These are phyloP conservation scores for Arctium minus DNA, from an alignment of 129 eudicot species.

Conservation along the genomic window DNA sequence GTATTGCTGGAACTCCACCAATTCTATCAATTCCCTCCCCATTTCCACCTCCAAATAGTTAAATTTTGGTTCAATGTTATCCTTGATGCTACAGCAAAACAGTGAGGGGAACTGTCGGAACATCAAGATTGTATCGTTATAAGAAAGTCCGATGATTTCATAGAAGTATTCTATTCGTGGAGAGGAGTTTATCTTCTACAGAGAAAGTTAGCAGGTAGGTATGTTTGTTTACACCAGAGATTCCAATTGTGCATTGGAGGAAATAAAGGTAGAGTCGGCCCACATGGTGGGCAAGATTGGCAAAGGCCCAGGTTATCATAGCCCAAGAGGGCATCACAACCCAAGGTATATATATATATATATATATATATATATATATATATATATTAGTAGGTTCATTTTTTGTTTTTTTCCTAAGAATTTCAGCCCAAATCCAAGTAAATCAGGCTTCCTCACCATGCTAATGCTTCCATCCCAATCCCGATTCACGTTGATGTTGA, in stretches of 20 bases:
- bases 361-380: too few species aligned
- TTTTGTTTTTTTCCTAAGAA: too few species aligned
- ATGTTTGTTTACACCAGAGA: slow-evolving; percentile 38
- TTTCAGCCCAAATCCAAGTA: too few species aligned
- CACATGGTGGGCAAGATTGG: too few species aligned
- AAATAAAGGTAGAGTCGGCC: slow-evolving; percentile 36
- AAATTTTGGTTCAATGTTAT: slow-evolving; percentile 72
- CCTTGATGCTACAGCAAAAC: slow-evolving; percentile 76
- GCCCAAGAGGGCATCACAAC: too few species aligned
- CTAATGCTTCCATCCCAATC: too few species aligned
- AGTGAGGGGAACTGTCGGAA: slow-evolving; percentile 74
- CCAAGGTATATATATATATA: too few species aligned
- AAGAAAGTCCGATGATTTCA: slow-evolving; percentile 56
- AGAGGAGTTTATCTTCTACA: slow-evolving; percentile 69
- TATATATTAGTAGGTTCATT: too few species aligned
- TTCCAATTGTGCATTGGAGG: slow-evolving; percentile 79
- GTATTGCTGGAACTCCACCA: slow-evolving; percentile 77
- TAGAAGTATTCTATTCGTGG: slow-evolving; percentile 59
- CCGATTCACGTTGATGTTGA: too few species aligned
- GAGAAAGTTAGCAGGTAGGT: slow-evolving; percentile 68
- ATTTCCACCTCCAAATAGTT: slow-evolving; percentile 72
- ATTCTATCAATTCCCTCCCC: slow-evolving; percentile 79
- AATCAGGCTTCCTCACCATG: too few species aligned
- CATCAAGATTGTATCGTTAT: slow-evolving; percentile 53
- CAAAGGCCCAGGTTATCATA: too few species aligned